These are phyloP conservation scores for Eucalyptus tenuipes DNA, from an alignment of 345 rosid genomes.

Conservation along the genomic window DNA sequence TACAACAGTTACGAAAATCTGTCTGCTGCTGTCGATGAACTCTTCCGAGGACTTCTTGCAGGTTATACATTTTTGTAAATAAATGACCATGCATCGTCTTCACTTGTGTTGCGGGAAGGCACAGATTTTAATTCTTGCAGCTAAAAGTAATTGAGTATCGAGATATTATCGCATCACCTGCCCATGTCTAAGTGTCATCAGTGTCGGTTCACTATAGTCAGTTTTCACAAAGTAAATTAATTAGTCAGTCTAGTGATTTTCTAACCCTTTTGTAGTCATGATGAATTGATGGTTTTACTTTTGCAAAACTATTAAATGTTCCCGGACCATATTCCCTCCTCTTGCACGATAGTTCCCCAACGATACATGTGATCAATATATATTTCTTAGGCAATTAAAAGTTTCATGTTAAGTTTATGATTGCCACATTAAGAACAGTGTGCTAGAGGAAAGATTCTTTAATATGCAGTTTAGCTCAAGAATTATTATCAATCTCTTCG, in stretches of 20 bases:
- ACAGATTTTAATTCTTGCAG: background rate
- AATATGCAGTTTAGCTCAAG: background rate
- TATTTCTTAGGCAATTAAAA: background rate
- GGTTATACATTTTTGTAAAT: slow-evolving; percentile 16
- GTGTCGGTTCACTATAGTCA: background rate
- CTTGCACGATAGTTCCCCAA: background rate
- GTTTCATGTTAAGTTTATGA: background rate
- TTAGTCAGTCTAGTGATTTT: background rate
- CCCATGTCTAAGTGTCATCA: background rate
- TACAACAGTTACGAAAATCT: slow-evolving; percentile 70
- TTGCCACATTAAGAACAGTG: background rate
- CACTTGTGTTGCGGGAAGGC: background rate
- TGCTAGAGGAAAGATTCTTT: background rate
- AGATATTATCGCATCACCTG: background rate
- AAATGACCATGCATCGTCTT: background rate
- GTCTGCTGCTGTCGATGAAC: slow-evolving; percentile 74
- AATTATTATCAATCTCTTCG: background rate
- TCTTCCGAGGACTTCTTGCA: slow-evolving; percentile 89
- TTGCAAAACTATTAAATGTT: background rate
- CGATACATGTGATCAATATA: background rate
- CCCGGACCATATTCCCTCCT: background rate
- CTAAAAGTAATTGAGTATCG: background rate
- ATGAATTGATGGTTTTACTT: background rate
- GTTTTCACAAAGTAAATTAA: background rate
- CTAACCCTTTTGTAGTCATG: background rate